Evolutionary conservation across 1,284 basidiomycete species (phyloP).

Genomic region (Pterulicium gracile): DNA sequence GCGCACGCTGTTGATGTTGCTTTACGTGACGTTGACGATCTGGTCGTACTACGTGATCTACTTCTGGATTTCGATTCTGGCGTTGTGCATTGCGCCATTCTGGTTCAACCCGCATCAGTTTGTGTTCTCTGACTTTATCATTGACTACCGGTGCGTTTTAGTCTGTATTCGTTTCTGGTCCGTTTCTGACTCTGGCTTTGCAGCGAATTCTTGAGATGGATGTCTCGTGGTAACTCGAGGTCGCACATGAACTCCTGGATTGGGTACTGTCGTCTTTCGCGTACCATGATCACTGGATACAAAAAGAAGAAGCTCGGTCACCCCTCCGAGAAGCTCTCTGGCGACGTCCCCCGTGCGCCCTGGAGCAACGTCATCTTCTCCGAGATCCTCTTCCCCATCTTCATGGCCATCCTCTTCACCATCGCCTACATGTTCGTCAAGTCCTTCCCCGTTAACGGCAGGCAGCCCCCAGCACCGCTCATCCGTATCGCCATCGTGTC

Average conservation of each 20-base stretch:
- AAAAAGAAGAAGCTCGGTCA: slow-evolving; percentile 93
- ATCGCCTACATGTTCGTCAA: slow-evolving; percentile 88
- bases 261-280: slow-evolving; percentile 88
- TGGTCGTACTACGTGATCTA: slow-evolving; percentile 91
- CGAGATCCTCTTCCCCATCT: slow-evolving; percentile 79
- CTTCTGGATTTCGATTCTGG: slow-evolving; percentile 88
- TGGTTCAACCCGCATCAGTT: slow-evolving; percentile 97
- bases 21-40: slow-evolving; percentile 83
- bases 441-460: slow-evolving; percentile 72
- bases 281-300: slow-evolving; percentile 95
- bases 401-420: slow-evolving; percentile 76
- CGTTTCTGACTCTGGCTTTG: slow-evolving; percentile 10
- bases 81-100: slow-evolving; percentile 88
- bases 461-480: slow-evolving; percentile 61
- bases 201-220: slow-evolving; percentile 93
- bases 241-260: slow-evolving; percentile 98
- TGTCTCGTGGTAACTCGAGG: slow-evolving; percentile 92
- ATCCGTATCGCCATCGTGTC: slow-evolving; percentile 91
- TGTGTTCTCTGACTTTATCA: slow-evolving; percentile 88
- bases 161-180: background rate
- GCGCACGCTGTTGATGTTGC: slow-evolving; percentile 79
- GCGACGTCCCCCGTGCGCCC: slow-evolving; percentile 81
- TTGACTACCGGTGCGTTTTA: slow-evolving; percentile 82
- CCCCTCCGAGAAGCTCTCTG: slow-evolving; percentile 90
- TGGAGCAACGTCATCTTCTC: slow-evolving; percentile 85